These are phyloP conservation scores for Lactarius tabidus DNA, from an alignment of 768 basidiomycete genomes.

Conservation along the genomic window DNA sequence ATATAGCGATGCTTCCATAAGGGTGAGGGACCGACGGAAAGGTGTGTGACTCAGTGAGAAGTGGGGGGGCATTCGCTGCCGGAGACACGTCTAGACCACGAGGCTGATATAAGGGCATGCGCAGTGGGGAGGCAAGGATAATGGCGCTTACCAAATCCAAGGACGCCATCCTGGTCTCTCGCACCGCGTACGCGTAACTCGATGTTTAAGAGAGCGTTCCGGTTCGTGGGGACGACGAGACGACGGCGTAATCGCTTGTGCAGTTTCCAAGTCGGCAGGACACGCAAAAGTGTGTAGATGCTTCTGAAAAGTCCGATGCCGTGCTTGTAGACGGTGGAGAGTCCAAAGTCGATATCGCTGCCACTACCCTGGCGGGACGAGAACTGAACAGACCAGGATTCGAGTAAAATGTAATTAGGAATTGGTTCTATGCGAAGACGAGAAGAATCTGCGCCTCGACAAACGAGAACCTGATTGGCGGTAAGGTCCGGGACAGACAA, in stretches of 20 bases:
- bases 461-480: conserved; percentile 69
- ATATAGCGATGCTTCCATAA: conserved; percentile 57
- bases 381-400: conserved; percentile 61
- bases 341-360: conserved; percentile 47
- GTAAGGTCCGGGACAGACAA: conserved; percentile 65
- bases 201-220: conserved; percentile 46
- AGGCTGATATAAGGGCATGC: conserved; percentile 21
- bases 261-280: conserved; percentile 75
- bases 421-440: conserved; percentile 65
- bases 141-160: conserved; percentile 39
- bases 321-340: conserved; percentile 80
- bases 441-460: conserved; percentile 46
- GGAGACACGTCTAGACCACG: conserved; percentile 37
- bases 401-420: conserved; percentile 65
- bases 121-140: not conserved
- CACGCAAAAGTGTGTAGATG: conserved; percentile 64
- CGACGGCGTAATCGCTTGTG: conserved; percentile 54
- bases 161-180: conserved; percentile 29
- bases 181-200: conserved; percentile 41
- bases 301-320: conserved; percentile 79
- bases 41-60: conserved; percentile 49
- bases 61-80: conserved; percentile 38
- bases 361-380: conserved; percentile 25
- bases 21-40: conserved; percentile 71
- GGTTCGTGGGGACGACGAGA: conserved; percentile 31